Evolutionary conservation across 228 moss, liverwort and hornwort genomes (phyloP).

Genomic region (Sphagnum magellanicum): DNA sequence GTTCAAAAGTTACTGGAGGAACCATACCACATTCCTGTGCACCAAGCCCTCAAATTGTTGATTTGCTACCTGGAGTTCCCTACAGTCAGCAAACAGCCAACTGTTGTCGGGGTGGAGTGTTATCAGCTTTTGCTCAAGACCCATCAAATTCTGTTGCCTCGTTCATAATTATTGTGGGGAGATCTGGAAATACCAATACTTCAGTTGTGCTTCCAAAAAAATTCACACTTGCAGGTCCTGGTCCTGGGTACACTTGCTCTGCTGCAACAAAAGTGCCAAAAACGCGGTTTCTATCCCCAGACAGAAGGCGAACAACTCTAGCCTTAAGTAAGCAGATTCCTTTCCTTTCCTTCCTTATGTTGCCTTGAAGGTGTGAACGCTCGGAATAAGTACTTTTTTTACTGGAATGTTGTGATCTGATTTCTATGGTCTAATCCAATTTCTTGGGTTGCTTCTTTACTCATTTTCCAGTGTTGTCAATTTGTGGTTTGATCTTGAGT

Average conservation of each 20-base stretch:
- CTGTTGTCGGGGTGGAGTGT: conserved; percentile 78
- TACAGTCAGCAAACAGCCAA: conserved; percentile 70
- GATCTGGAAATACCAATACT: conserved; percentile 32
- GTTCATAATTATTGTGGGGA: conserved; percentile 53
- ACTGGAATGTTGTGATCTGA: no score
- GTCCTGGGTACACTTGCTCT: conserved; percentile 77
- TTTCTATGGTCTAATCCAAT: no score
- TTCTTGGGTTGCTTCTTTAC: no score
- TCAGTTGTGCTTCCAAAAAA: conserved; percentile 48
- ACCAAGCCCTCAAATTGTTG: conserved; percentile 55
- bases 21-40: conserved; percentile 58
- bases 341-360: background rate
- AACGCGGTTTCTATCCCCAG: conserved; percentile 42
- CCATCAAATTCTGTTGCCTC: conserved; percentile 45
- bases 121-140: conserved; percentile 62
- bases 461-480: no score
- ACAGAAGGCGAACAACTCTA: conserved; percentile 47
- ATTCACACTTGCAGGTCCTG: conserved; percentile 60
- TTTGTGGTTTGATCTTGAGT: no score
- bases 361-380: background rate
- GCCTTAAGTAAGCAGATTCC: conserved; percentile 41
- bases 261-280: conserved; percentile 11
- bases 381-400: no score
- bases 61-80: conserved; percentile 68
- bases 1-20: conserved; percentile 19